Percentiles rank a stretch among this genome's conserved stretches.
phyloP scores from a whole-genome alignment of 345 rosid genomes.

The Corchorus capsularis region DNA sequence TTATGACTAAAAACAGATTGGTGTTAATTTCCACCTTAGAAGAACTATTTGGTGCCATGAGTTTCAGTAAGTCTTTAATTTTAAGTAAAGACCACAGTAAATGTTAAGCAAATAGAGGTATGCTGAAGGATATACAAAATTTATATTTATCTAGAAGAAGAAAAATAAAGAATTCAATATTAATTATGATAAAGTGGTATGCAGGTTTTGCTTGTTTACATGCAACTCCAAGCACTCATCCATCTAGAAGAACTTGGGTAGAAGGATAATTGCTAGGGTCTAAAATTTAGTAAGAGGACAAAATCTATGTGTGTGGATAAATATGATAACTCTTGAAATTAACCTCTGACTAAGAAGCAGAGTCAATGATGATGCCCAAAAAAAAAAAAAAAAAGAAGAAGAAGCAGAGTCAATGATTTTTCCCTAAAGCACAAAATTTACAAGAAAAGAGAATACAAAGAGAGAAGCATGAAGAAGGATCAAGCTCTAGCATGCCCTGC shows the following conservation, averaged over 20 bases:
- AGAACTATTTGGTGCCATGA: background rate
- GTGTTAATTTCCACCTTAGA: background rate
- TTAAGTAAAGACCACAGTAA: background rate
- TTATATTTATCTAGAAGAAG: background rate
- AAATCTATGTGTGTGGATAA: background rate
- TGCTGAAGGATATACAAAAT: background rate
- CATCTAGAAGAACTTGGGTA: background rate
- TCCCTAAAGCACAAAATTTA: background rate
- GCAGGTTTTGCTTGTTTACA: background rate
- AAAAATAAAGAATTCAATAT: constrained; percentile 1
- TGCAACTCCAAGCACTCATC: background rate
- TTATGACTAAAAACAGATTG: background rate
- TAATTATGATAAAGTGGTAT: background rate
- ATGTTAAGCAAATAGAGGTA: background rate
- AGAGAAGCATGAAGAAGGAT: background rate
- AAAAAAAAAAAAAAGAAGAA: no score
- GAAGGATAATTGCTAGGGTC: background rate
- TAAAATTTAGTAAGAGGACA: background rate
- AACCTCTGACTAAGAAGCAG: background rate
- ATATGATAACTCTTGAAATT: background rate
- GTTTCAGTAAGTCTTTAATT: background rate
- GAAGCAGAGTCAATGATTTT: background rate
- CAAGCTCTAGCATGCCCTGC: background rate
- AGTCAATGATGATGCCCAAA: background rate
- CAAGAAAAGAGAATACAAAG: background rate